Percentiles rank a stretch among this genome's conserved stretches.
These are phyloP conservation scores for Globisporangium spiculum DNA, from an alignment of 352 stramenopile genomes.

Conservation along the genomic window DNA sequence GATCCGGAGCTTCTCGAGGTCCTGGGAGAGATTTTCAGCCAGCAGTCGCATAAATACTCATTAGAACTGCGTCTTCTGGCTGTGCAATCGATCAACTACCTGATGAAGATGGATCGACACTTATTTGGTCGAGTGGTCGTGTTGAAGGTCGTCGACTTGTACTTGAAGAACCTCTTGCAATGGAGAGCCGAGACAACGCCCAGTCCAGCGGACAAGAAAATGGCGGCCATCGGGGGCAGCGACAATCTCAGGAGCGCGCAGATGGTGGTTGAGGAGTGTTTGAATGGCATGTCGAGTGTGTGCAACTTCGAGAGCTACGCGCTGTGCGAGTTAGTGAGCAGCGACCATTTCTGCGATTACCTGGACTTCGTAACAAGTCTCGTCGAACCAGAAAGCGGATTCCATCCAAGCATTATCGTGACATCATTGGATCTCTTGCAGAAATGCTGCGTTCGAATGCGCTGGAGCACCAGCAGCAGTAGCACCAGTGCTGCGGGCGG, in stretches of 20 bases:
- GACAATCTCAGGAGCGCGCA: conserved; percentile 27
- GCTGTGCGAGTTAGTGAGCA: conserved; percentile 47
- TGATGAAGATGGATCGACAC: conserved; percentile 80
- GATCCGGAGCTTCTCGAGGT: conserved; percentile 59
- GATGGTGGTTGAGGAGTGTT: conserved; percentile 80
- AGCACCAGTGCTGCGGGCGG: neutral
- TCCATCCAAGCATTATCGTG: conserved; percentile 66
- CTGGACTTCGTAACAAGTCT: conserved; percentile 52
- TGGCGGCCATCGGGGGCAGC: neutral
- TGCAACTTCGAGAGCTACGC: conserved; percentile 55
- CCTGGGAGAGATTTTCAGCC: conserved; percentile 48
- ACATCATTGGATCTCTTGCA: conserved; percentile 66
- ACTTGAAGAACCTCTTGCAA: conserved; percentile 43
- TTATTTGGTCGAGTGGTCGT: conserved; percentile 48
- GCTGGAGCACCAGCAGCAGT: conserved; percentile 31
- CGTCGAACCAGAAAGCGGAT: conserved; percentile 25
- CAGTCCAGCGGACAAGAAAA: neutral
- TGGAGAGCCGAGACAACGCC: conserved; percentile 22
- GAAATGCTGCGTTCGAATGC: conserved; percentile 70
- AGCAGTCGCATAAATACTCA: conserved; percentile 32
- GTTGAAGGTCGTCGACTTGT: conserved; percentile 48
- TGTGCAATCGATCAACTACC: conserved; percentile 82
- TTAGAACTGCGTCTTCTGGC: conserved; percentile 55
- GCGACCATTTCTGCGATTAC: conserved; percentile 41
- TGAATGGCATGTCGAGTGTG: conserved; percentile 68